Evolutionary conservation across 495 filamentous ascomycete species (phyloP).

Genomic region (Neurospora sp.): DNA sequence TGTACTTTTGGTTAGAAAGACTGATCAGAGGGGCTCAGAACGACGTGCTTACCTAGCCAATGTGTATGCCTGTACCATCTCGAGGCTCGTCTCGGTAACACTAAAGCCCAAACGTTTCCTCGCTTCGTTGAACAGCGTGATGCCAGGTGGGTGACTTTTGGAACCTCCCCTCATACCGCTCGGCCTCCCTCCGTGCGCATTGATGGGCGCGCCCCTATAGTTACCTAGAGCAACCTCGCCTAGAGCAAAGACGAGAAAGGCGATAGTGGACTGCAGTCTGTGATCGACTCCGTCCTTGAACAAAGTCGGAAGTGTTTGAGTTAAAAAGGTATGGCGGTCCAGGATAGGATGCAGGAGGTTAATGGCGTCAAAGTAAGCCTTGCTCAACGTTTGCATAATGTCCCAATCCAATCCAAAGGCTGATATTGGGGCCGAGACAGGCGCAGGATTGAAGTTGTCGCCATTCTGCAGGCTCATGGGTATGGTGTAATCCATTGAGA

Average conservation of each 20-base stretch:
- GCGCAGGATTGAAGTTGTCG: background rate
- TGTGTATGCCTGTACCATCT: conserved; percentile 47
- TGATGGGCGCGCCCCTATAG: conserved; percentile 33
- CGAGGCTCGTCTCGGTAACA: conserved; percentile 42
- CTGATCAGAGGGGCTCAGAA: background rate
- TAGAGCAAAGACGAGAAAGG: conserved; percentile 47
- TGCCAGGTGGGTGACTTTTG: conserved; percentile 39
- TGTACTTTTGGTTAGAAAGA: background rate
- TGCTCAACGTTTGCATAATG: conserved; percentile 37
- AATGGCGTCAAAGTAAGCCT: conserved; percentile 46
- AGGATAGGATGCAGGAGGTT: conserved; percentile 48
- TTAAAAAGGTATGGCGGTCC: conserved; percentile 40
- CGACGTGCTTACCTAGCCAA: conserved; percentile 37
- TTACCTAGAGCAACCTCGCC: conserved; percentile 44
- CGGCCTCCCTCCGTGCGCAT: conserved; percentile 29
- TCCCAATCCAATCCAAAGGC: conserved; percentile 30
- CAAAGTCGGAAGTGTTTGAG: conserved; percentile 34
- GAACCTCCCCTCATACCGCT: conserved; percentile 46
- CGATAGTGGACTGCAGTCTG: conserved; percentile 37
- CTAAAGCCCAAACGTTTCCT: conserved; percentile 48
- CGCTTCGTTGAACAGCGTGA: conserved; percentile 50
- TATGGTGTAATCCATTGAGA: background rate
- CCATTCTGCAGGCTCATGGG: conserved; percentile 1
- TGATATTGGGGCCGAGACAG: background rate
- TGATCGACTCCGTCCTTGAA: conserved; percentile 41